phyloP scores from a whole-genome alignment of 768 basidiomycete species.

The Phlebiopsis flavidoalba region DNA sequence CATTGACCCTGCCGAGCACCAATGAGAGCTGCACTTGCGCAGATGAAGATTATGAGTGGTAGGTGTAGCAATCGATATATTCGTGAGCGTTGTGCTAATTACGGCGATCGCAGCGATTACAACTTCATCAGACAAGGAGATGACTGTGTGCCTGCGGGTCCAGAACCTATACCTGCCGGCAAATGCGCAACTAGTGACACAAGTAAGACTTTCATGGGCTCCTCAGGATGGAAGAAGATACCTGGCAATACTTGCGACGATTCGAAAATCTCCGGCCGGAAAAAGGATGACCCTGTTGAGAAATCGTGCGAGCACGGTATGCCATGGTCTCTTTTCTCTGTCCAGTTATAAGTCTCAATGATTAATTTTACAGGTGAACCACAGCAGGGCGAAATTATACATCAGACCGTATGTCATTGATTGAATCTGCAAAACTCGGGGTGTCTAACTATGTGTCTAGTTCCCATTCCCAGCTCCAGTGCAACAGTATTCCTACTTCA shows the following conservation, averaged over 20 bases:
- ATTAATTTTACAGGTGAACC: conserved; percentile 56
- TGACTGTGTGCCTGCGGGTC: conserved; percentile 80
- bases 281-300: conserved; percentile 62
- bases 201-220: conserved; percentile 71
- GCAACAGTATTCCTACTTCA: conserved; percentile 81
- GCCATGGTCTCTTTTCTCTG: background rate
- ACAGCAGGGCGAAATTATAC: conserved; percentile 67
- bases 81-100: background rate
- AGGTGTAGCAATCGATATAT: conserved; percentile 14
- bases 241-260: conserved; percentile 86
- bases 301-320: conserved; percentile 76
- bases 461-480: conserved; percentile 63
- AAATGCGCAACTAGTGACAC: conserved; percentile 49
- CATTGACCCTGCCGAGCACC: conserved; percentile 75
- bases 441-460: conserved; percentile 30
- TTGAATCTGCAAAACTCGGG: too few relatives aligned
- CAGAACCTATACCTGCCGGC: conserved; percentile 79
- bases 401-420: conserved; percentile 47
- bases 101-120: conserved; percentile 64
- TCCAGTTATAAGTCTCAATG: background rate
- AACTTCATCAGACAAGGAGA: conserved; percentile 75
- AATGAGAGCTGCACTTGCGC: conserved; percentile 80
- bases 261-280: conserved; percentile 35
- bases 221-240: conserved; percentile 87
- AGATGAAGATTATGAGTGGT: conserved; percentile 95